These are phyloP conservation scores for Beverwykella pulmonaria DNA, from an alignment of 495 filamentous ascomycete species.

Conservation along the genomic window DNA sequence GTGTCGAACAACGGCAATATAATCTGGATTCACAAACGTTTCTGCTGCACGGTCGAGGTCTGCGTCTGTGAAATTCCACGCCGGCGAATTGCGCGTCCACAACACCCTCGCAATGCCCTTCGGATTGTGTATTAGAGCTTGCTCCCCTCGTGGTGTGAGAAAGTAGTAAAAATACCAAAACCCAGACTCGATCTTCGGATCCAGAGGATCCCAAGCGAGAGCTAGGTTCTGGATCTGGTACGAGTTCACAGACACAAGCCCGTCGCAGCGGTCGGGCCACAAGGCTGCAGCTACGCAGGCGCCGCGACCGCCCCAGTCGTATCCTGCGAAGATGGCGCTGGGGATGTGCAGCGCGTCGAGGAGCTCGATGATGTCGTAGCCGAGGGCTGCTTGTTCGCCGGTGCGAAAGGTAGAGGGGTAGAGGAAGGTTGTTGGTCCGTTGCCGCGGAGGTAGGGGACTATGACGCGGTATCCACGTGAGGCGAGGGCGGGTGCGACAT, in stretches of 20 bases:
- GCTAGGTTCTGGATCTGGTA: background rate
- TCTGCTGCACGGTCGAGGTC: background rate
- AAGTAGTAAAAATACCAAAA: background rate
- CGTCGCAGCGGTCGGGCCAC: background rate
- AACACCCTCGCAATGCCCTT: background rate
- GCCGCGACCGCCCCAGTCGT: too few relatives aligned
- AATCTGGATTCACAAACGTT: slow-evolving; percentile 1
- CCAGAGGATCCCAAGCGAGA: background rate
- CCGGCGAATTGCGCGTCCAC: background rate
- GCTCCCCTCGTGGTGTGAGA: background rate
- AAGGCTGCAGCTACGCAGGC: background rate
- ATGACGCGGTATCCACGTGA: too few relatives aligned
- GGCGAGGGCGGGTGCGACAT: too few relatives aligned
- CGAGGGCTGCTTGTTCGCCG: too few relatives aligned
- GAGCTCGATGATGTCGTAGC: too few relatives aligned
- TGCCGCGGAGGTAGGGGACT: too few relatives aligned
- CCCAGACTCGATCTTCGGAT: background rate
- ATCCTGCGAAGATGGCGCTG: too few relatives aligned
- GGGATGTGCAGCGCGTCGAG: too few relatives aligned
- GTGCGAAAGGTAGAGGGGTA: too few relatives aligned
- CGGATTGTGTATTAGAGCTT: background rate
- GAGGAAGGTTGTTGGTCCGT: too few relatives aligned
- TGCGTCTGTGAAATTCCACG: background rate
- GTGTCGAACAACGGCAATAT: background rate
- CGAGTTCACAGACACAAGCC: background rate